Conservation (phyloP, 2,329 filamentous ascomycete genomes). For the Cladobotryum protrusum region DNA sequence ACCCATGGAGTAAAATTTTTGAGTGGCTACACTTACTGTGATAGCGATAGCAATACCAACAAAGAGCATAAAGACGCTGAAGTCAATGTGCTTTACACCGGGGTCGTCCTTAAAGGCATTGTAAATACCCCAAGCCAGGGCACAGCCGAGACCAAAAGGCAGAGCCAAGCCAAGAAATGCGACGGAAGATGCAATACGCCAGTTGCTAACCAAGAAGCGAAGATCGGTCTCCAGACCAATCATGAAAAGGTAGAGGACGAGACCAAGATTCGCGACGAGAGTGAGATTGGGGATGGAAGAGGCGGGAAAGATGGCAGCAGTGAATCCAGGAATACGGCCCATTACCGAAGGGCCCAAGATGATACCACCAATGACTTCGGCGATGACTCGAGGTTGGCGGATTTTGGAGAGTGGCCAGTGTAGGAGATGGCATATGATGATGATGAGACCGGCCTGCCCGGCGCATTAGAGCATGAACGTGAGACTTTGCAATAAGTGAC, state of each 20-base stretch:
- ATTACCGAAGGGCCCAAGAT: constrained; percentile 81
- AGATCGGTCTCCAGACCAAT: constrained; percentile 85
- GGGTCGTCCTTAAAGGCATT: constrained; percentile 55
- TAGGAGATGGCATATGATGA: constrained; percentile 46
- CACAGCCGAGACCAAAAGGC: constrained; percentile 76
- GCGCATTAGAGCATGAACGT: not conserved
- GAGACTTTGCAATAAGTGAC: constrained; percentile 6
- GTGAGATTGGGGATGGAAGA: constrained; percentile 68
- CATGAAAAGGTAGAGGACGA: constrained; percentile 81
- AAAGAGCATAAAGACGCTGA: constrained; percentile 59
- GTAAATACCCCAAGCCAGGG: constrained; percentile 75
- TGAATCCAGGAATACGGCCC: constrained; percentile 77
- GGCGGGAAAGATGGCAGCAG: constrained; percentile 66
- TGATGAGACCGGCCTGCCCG: constrained; percentile 35
- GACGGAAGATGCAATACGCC: constrained; percentile 72
- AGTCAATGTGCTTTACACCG: constrained; percentile 36
- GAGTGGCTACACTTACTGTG: constrained; percentile 40
- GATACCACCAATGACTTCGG: constrained; percentile 80
- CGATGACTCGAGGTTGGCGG: constrained; percentile 75
- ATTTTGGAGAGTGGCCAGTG: constrained; percentile 73
- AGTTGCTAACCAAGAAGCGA: constrained; percentile 69
- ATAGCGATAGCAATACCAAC: constrained; percentile 92
- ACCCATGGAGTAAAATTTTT: constrained; percentile 46
- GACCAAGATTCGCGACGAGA: constrained; percentile 74
- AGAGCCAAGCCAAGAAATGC: constrained; percentile 73